Base-by-base conservation (phyloP, 2,329 filamentous ascomycete genomes). In the Diplodia mutila region DNA sequence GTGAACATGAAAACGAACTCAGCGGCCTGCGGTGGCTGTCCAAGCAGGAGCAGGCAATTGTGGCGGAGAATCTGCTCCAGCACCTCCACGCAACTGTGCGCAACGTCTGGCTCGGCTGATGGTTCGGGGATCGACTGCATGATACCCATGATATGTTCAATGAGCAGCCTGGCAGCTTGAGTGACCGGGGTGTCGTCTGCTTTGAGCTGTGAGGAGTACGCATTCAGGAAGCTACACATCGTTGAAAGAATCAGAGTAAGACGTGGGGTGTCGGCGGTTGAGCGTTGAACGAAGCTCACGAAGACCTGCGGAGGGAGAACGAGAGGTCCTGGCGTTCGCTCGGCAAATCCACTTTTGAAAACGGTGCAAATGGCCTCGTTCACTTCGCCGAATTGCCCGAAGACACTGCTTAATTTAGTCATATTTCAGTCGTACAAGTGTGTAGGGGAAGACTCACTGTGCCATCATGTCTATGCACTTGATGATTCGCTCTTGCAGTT, bases 41-140 rank as follows among this genome's bases (percentile, higher is more conserved):
- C 79, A 5, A 92, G 83, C 4, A 94, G 79, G 8, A 90, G 82
- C n/a, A 83, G 80, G 0, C 89, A 83, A 67, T 89, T 85, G 66
- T 86, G 87, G 11, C 83, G 82, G 69, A 92, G 80, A 63, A 93
- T 81, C 29, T 87, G 86, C 66, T 87, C 86, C 9, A 90, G 81
- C 68, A 94, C 89, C 66, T 93, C 90, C 59, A 94, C 90, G 61
- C 89, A 89, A 67, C 89, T 88, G 70, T 94, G 89, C 1, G 91
- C 83, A 12, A 94, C 82, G 70, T 93, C 91, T 0, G 88, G 86
- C 68, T 94, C 91, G 54, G 85, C 85, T 11, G 86, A 85, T 59
- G 87, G 87, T 54, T 85, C 84, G 61, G 86, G 82, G n/a, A 93
- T 81, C 39, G 85, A 83, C 70, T 86, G 84, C 48, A 93, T 80